These are phyloP conservation scores for Quercus lobata DNA, from an alignment of 331 rosid genomes.

Conservation along the genomic window DNA sequence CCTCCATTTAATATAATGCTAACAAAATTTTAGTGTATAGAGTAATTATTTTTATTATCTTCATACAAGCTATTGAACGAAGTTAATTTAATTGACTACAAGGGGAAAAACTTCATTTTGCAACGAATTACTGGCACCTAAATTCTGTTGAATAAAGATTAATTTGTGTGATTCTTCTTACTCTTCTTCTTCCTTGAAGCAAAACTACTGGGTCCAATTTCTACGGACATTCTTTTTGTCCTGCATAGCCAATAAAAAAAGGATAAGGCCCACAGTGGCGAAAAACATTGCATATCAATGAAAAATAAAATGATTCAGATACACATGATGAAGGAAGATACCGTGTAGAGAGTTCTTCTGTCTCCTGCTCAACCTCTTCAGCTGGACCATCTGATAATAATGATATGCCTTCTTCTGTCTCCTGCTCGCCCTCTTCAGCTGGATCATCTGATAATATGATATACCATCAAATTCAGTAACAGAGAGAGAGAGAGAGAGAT, in stretches of 20 bases:
- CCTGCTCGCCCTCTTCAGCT: conserved; percentile 41
- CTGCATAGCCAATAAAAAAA: conserved; percentile 33
- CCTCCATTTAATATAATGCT: neutral
- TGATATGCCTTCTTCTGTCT: conserved; percentile 46
- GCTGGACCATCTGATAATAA: conserved; percentile 35
- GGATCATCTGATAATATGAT: conserved; percentile 30
- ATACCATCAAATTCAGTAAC: neutral
- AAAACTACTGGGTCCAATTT: conserved; percentile 86
- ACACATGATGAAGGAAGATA: conserved; percentile 28
- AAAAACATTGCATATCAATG: neutral
- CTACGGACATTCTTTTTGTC: conserved; percentile 79
- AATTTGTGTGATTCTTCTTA: conserved; percentile 38
- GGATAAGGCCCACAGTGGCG: neutral
- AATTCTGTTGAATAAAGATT: neutral
- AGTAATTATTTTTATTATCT: neutral
- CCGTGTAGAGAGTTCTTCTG: conserved; percentile 63
- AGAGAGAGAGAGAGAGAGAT: conserved; percentile 3
- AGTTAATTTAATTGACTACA: neutral
- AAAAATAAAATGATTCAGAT: neutral
- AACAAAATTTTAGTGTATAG: neutral
- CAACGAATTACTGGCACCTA: neutral
- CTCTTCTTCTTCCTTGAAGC: conserved; percentile 92
- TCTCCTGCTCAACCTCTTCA: conserved; percentile 42
- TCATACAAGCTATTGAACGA: neutral
- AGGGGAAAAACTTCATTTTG: neutral